Conservation (phyloP, 371 early-diverging fungal genomes). For the Actinomortierella ambigua region DNA sequence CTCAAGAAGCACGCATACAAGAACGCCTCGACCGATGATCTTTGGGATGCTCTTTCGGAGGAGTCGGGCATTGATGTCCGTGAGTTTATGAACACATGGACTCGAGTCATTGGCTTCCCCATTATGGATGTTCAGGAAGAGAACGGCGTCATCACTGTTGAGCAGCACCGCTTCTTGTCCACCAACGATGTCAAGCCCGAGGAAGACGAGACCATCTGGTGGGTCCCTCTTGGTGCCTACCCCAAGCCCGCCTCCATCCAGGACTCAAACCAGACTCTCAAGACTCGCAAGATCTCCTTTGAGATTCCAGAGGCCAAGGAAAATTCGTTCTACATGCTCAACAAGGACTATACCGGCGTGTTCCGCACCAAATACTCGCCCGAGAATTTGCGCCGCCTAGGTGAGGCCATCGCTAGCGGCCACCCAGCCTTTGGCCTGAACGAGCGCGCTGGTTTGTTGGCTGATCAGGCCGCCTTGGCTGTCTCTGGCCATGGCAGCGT, state of each 20-base stretch:
- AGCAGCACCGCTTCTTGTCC: slow-evolving; percentile 78
- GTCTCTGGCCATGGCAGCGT: slow-evolving; percentile 62
- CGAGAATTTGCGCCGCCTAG: slow-evolving; percentile 50
- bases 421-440: slow-evolving; percentile 45
- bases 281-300: slow-evolving; percentile 33
- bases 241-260: slow-evolving; percentile 6
- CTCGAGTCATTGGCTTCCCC: slow-evolving; percentile 83
- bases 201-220: slow-evolving; percentile 74
- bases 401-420: slow-evolving; percentile 42
- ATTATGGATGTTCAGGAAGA: slow-evolving; percentile 67
- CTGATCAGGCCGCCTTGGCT: slow-evolving; percentile 71
- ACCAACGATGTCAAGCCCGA: slow-evolving; percentile 73
- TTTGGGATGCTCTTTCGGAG: slow-evolving; percentile 82
- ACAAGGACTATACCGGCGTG: slow-evolving; percentile 68
- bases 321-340: slow-evolving; percentile 78
- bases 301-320: no score
- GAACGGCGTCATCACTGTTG: slow-evolving; percentile 52
- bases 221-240: slow-evolving; percentile 66
- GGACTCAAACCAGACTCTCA: slow-evolving; percentile 20
- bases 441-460: slow-evolving; percentile 69
- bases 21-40: slow-evolving; percentile 86
- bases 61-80: slow-evolving; percentile 75
- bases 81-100: slow-evolving; percentile 89
- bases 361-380: slow-evolving; percentile 70
- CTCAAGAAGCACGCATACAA: slow-evolving; percentile 78